phyloP scores from a whole-genome alignment of 768 basidiomycete genomes.

The Bullera alba region DNA sequence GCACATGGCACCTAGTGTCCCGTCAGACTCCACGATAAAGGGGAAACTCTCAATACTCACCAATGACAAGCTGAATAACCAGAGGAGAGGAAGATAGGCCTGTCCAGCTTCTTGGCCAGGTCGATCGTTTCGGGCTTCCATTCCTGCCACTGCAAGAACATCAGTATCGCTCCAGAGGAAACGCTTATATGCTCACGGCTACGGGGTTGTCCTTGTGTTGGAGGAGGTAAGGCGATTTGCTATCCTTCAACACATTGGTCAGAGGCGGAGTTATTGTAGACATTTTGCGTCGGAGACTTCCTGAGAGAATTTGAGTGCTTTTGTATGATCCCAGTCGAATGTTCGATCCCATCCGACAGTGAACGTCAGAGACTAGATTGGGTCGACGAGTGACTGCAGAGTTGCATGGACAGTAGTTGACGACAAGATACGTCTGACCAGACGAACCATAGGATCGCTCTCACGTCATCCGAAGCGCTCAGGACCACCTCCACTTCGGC shows the following conservation, averaged over 20 bases:
- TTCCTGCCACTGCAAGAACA: slow-evolving; percentile 35
- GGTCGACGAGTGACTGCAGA: no score
- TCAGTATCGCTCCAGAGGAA: background rate
- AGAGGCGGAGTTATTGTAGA: slow-evolving; percentile 11
- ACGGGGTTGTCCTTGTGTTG: slow-evolving; percentile 40
- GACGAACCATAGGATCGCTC: no score
- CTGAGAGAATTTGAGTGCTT: no score
- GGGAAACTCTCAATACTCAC: no score
- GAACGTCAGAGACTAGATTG: no score
- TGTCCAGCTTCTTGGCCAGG: slow-evolving; percentile 23
- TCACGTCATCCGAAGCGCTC: no score
- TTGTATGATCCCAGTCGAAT: no score
- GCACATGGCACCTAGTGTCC: slow-evolving; percentile 21
- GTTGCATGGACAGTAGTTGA: no score
- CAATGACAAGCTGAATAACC: slow-evolving; percentile 51
- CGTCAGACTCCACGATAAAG: no score
- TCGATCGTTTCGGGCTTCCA: slow-evolving; percentile 31
- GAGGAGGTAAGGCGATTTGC: slow-evolving; percentile 36
- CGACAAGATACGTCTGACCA: no score
- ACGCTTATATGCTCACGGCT: slow-evolving; percentile 13
- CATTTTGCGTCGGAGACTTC: slow-evolving; percentile 7
- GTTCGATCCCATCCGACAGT: no score
- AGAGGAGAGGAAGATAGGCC: slow-evolving; percentile 48
- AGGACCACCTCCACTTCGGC: no score
- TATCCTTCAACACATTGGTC: slow-evolving; percentile 27